These are phyloP conservation scores for Filosporella fistucella DNA, from an alignment of 495 filamentous ascomycete genomes.

Conservation along the genomic window DNA sequence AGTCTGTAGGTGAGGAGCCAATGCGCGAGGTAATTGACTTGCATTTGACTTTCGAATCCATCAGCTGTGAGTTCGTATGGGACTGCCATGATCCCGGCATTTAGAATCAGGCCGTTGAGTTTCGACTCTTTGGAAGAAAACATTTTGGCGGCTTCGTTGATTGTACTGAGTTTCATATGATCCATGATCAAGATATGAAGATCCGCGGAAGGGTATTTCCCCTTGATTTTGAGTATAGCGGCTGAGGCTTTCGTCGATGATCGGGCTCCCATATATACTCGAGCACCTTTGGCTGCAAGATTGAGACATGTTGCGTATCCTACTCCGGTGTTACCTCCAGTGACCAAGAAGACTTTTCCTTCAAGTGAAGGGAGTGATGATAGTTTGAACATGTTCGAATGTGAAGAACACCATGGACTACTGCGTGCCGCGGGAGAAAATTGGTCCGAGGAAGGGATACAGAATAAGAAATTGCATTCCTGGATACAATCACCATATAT, in stretches of 20 bases:
- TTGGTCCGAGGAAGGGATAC: no score
- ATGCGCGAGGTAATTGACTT: constrained; percentile 45
- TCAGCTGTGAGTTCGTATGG: constrained; percentile 17
- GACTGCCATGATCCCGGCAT: constrained; percentile 19
- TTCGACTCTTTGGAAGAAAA: background rate
- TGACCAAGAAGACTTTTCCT: constrained; percentile 11
- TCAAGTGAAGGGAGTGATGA: constrained; percentile 3
- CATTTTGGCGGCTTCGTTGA: background rate
- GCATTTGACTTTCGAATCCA: constrained; percentile 46
- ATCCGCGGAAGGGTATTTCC: background rate
- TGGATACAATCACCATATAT: no score
- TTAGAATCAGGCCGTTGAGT: constrained; percentile 9
- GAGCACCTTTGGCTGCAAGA: background rate
- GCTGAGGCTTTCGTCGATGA: background rate
- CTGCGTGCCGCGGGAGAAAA: no score
- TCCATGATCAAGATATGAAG: constrained; percentile 1
- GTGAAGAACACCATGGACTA: no score
- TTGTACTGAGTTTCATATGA: background rate
- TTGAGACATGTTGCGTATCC: constrained; percentile 3
- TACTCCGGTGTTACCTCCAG: constrained; percentile 6
- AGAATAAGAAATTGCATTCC: no score
- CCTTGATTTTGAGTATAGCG: constrained; percentile 2
- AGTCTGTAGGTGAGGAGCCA: constrained; percentile 41
- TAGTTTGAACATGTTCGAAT: background rate
- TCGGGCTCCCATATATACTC: constrained; percentile 3